Percentiles rank a stretch among this genome's conserved stretches.
Evolutionary conservation across 2,329 filamentous ascomycete species (phyloP).

Genomic region (Sporothrix brasiliensis): DNA sequence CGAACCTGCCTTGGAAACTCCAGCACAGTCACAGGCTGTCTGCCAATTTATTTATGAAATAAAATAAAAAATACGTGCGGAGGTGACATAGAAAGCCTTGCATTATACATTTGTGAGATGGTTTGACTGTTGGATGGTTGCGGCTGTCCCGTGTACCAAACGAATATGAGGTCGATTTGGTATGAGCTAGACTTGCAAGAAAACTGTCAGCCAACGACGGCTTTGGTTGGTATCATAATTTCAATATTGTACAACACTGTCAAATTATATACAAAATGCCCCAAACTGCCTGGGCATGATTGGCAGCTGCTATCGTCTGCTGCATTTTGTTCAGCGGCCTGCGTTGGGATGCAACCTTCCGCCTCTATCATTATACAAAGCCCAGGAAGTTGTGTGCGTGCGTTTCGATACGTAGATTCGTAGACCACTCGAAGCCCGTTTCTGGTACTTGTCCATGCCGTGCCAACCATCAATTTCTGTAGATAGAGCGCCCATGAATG

Average conservation of each 20-base stretch:
- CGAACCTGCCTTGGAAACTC: background rate
- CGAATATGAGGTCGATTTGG: no score
- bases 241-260: background rate
- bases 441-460: background rate
- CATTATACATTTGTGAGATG: background rate
- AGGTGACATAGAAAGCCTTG: background rate
- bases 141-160: background rate
- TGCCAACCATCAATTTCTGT: no score
- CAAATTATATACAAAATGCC: background rate
- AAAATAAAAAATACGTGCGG: background rate
- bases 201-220: background rate
- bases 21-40: slow-evolving; percentile 7
- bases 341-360: background rate
- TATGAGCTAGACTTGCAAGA: background rate
- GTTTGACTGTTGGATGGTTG: background rate
- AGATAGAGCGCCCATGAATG: no score
- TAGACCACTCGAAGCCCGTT: background rate
- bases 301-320: background rate
- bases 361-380: no score
- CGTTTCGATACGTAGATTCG: background rate
- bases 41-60: no score
- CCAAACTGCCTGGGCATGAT: background rate
- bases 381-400: background rate
- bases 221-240: background rate
- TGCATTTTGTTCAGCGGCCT: background rate